Conservation (phyloP, 169 alveolate species). For the Plasmodium coatneyi region DNA sequence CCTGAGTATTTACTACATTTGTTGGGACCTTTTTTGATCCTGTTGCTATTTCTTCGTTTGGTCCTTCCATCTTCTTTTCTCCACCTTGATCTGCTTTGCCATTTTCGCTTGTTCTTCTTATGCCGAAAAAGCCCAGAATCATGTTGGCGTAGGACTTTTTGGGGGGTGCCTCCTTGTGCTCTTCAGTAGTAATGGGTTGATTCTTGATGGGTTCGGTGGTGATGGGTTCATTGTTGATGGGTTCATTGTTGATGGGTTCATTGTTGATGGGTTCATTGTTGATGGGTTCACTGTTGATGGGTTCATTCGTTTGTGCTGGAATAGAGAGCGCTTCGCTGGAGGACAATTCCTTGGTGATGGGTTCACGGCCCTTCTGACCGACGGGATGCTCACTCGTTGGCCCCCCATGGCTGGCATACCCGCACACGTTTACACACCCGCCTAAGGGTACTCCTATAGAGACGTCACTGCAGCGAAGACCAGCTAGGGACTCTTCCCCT, state of each 20-base stretch:
- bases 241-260: background rate
- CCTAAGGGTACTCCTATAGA: background rate
- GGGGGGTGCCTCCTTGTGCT: background rate
- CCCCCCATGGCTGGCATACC: background rate
- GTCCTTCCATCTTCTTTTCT: background rate
- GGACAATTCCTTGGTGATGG: no score
- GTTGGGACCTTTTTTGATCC: background rate
- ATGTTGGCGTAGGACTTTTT: slow-evolving; percentile 4
- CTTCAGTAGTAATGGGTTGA: background rate
- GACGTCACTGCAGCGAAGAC: background rate
- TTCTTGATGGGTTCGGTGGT: background rate
- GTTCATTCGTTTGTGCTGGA: no score
- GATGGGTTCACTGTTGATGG: no score
- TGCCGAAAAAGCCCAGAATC: slow-evolving; percentile 9
- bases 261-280: background rate
- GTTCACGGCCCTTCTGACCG: no score
- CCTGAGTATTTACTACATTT: background rate
- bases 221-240: background rate
- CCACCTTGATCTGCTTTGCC: background rate
- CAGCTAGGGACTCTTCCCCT: background rate
- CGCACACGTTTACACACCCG: background rate
- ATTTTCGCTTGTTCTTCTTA: background rate
- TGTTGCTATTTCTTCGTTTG: background rate
- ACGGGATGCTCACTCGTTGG: background rate
- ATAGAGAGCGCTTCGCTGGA: no score